Percentiles rank a stretch among this genome's conserved stretches.
Evolutionary conservation across 2,329 filamentous ascomycete genomes (phyloP).

Genomic region (Alternaria tenuissima): DNA sequence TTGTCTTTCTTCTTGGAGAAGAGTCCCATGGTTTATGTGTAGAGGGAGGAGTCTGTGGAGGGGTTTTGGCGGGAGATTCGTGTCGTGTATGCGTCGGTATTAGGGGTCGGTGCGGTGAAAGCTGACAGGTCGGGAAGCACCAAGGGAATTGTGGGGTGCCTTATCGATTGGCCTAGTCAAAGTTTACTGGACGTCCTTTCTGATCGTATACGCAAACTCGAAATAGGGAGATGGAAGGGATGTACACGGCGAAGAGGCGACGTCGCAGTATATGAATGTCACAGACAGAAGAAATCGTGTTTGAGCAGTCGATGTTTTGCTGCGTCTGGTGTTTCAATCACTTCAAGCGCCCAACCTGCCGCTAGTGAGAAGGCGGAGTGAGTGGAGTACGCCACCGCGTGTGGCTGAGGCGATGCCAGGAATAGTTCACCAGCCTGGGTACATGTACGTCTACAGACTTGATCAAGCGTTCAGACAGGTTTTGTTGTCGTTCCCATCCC

Average conservation of each 20-base stretch:
- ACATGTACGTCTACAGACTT: background rate
- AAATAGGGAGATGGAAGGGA: background rate
- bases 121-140: constrained; percentile 15
- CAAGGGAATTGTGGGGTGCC: constrained; percentile 24
- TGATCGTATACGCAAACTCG: background rate
- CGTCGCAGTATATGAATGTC: constrained; percentile 14
- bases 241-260: background rate
- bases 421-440: background rate
- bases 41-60: background rate
- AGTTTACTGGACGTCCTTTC: background rate
- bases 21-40: constrained; percentile 53
- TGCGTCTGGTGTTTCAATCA: constrained; percentile 35
- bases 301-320: constrained; percentile 28
- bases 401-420: constrained; percentile 4
- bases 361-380: constrained; percentile 26
- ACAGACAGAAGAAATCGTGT: constrained; percentile 22
- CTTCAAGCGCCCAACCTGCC: constrained; percentile 27
- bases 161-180: constrained; percentile 23
- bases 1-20: constrained; percentile 64
- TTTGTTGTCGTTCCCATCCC: background rate
- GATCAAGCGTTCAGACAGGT: background rate
- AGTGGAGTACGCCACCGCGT: constrained; percentile 23
- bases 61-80: background rate
- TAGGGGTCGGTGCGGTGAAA: background rate
- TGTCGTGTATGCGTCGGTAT: background rate